These are phyloP conservation scores for Speleostelium caveatum DNA, from an alignment of 78 protist genomes.

Conservation along the genomic window DNA sequence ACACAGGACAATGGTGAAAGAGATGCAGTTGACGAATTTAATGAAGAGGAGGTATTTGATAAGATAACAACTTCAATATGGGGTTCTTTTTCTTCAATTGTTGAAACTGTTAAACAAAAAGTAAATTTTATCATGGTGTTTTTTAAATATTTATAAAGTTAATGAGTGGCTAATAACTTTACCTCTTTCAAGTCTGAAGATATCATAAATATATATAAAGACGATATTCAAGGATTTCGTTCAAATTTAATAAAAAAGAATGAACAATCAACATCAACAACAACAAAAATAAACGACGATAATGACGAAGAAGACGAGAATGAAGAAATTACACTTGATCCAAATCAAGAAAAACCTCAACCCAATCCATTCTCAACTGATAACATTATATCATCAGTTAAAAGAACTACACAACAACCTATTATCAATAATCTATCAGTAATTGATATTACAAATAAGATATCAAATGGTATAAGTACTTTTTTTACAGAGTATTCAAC, in stretches of 20 bases:
- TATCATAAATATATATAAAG: slow-evolving; percentile 50
- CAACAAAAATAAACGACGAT: not conserved
- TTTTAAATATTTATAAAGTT: not conserved
- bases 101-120: slow-evolving; percentile 38
- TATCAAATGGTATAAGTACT: slow-evolving; percentile 1
- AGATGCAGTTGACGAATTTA: not conserved
- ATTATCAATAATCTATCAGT: not conserved
- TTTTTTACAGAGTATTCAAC: slow-evolving; percentile 16
- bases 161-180: not conserved
- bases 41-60: not conserved
- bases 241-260: not conserved
- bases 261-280: not conserved
- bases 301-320: not conserved
- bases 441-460: not conserved
- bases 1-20: not conserved
- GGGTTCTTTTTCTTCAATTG: slow-evolving; percentile 41
- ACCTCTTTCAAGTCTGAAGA: slow-evolving; percentile 12
- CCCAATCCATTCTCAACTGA: too few species aligned
- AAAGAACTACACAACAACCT: not conserved
- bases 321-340: not conserved
- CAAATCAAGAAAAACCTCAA: not conserved
- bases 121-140: not conserved
- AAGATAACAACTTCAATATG: not conserved
- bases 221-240: slow-evolving; percentile 29
- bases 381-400: not conserved